Evolutionary conservation across 2,329 filamentous ascomycete species (phyloP), one percentile per base, ranked within the genome.

Genomic region (Cryphonectria parasitica): DNA sequence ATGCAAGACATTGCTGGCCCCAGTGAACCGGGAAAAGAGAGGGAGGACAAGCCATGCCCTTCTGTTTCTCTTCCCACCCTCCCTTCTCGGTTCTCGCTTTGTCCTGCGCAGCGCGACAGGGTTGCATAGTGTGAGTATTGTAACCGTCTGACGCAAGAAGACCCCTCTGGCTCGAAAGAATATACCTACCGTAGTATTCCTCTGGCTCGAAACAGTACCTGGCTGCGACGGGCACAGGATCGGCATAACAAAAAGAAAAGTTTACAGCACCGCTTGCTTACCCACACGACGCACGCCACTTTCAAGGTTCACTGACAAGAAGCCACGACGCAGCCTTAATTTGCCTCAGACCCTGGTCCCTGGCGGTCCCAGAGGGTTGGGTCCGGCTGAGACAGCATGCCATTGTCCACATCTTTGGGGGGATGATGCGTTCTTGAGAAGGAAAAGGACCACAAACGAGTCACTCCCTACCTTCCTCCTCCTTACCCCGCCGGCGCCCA

Each of bases 1-100:
- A 72, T 72, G 71, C 68, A 72, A 68, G 71, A 70, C 71, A 72
- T 70, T 72, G 71, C 68, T 72, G 68, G 71, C 70, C 65, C 68
- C 70, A 64, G 49, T 66, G 70, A 64, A 62, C 31, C 65, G 39
- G 34, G 39, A 61, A 34, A 34, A 45, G 62, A 64, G 61, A 52
- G 28, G 25, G 34, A 25, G 22, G 56, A 60, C 31, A 28, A 28
- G 56, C 8, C 56, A n/a, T 34, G 56, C 15, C 25, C 56, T 60
- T 60, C 17, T 34, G 13, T 7, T 60, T 34, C 17, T 34, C 56
- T 6, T 62, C 11, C 22, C 36, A 36, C 25, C 54, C 36, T 10
- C 36, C 39, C 39, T 34, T 2, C 28, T 36, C 65, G 65, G 34
- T 19, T 41, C 65, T 67, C 54, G 58, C 58, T 61, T 8, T 36